Base-by-base conservation (phyloP, 306 rosid genomes). In the Sicyos edulis region DNA sequence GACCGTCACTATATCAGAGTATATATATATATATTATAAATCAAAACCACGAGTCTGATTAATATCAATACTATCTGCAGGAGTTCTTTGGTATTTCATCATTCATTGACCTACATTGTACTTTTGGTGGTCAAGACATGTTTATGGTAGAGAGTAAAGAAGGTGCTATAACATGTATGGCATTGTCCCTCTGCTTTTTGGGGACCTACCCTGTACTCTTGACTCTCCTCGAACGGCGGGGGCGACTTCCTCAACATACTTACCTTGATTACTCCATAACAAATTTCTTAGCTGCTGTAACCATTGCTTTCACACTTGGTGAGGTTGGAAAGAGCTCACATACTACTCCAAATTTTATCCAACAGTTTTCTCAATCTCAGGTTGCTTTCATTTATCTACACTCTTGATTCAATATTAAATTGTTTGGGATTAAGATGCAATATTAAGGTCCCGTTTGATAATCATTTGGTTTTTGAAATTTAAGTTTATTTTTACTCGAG, bases 181-280 rank as follows among this genome's bases (percentile, higher is more conserved):
- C 88, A 1, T 72, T 90, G 54, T 71, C 96, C 61, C 85, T 90
- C 8, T 42, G 79, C 20, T 88, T 87, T 77, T 65, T 92, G 70
- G 93, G 98, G 42, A 92, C 98, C 75, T 90, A 91, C 90, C 98
- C 93, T 26, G 98, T 96, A 47, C 20, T 92, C 0, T 44, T 92
- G 88, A 81, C 92, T 61, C 77, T 92, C 21, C 64, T 88, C 5
- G 96, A 92, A 64, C 85, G 96, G 47, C 40, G 91, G 66, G 98
- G 96, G 26, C 92, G 98, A 71, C 96, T 90, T 81, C 98, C 96
- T 83, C 98, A 92, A 44, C 96, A 92, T 63, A 90, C 96, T 2
- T 92, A 90, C 78, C 98, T 92, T 62, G 98, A 92, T 47, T 92
- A 88, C 76, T 75, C 98, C 0, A 64, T 92, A 73, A 84, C 98